phyloP scores from a whole-genome alignment of 257 asterid species.

The Plantago ovata region DNA sequence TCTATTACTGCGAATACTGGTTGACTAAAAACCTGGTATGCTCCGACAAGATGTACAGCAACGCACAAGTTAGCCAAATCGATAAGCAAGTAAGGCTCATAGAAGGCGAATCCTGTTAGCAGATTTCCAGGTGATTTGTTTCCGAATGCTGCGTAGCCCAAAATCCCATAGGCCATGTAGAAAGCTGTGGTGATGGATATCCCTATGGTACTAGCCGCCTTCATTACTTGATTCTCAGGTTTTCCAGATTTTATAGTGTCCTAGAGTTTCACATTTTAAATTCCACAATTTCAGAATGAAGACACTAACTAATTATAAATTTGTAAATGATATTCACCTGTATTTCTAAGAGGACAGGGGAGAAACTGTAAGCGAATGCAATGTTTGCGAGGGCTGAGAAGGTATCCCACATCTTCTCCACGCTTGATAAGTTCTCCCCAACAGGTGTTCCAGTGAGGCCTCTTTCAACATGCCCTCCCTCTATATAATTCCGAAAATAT shows the following conservation, averaged over 20 bases:
- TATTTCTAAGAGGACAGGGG: constrained; percentile 53
- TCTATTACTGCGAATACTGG: constrained; percentile 59
- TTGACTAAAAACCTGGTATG: constrained; percentile 69
- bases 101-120: constrained; percentile 67
- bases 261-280: constrained; percentile 20
- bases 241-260: constrained; percentile 51
- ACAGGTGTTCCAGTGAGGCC: constrained; percentile 48
- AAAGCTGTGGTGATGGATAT: constrained; percentile 41
- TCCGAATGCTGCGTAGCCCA: constrained; percentile 78
- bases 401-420: constrained; percentile 60
- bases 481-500: neutral
- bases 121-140: constrained; percentile 72
- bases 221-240: constrained; percentile 56
- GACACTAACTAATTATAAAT: neutral
- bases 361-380: constrained; percentile 65
- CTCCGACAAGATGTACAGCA: constrained; percentile 62
- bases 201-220: constrained; percentile 35
- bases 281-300: too few relatives aligned
- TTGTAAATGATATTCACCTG: constrained; percentile 30
- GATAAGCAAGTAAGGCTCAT: constrained; percentile 66
- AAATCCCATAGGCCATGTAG: constrained; percentile 51
- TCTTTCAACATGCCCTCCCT: constrained; percentile 25
- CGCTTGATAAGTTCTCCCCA: constrained; percentile 27
- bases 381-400: constrained; percentile 65
- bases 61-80: constrained; percentile 54